These are phyloP conservation scores for Peterozyma toletana DNA, from an alignment of 805 yeast species.

Conservation along the genomic window DNA sequence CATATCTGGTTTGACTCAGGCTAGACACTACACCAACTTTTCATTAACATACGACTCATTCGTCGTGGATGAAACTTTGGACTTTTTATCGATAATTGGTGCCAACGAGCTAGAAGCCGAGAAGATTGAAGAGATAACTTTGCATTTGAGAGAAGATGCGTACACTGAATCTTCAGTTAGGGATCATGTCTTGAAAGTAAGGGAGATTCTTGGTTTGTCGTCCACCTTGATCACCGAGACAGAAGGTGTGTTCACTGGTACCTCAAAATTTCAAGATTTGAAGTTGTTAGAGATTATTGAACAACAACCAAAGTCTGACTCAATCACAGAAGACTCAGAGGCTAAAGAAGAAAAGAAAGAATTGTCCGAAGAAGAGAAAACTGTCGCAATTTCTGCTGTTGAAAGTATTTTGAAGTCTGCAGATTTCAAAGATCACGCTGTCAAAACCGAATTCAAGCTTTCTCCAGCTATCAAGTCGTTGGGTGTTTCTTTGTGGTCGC, in stretches of 20 bases:
- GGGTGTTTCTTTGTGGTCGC: conserved; percentile 74
- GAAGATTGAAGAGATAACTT: conserved; percentile 21
- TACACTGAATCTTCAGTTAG: conserved; percentile 57
- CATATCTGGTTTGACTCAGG: conserved; percentile 46
- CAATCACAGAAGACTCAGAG: conserved; percentile 8
- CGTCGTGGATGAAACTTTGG: conserved; percentile 19
- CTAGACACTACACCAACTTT: conserved; percentile 58
- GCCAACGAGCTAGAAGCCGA: conserved; percentile 16
- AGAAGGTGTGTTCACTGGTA: conserved; percentile 38
- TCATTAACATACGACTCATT: conserved; percentile 31
- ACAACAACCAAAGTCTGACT: conserved; percentile 9
- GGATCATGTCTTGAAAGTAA: conserved; percentile 54
- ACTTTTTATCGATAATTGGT: conserved; percentile 20
- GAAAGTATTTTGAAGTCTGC: conserved; percentile 12
- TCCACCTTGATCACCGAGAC: conserved; percentile 31
- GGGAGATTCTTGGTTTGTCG: conserved; percentile 54
- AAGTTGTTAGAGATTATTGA: conserved; percentile 25
- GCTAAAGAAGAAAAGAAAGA: conserved; percentile 12
- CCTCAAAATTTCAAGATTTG: conserved; percentile 37
- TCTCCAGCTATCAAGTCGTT: conserved; percentile 49
- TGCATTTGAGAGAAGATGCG: conserved; percentile 43
- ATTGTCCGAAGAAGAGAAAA: conserved; percentile 24
- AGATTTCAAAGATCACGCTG: conserved; percentile 17
- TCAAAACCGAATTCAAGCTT: conserved; percentile 23
- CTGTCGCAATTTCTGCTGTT: conserved; percentile 10